Evolutionary conservation across 2,329 filamentous ascomycete species (phyloP), one percentile per base, ranked within the genome.

Genomic region (Didymella pinodella): DNA sequence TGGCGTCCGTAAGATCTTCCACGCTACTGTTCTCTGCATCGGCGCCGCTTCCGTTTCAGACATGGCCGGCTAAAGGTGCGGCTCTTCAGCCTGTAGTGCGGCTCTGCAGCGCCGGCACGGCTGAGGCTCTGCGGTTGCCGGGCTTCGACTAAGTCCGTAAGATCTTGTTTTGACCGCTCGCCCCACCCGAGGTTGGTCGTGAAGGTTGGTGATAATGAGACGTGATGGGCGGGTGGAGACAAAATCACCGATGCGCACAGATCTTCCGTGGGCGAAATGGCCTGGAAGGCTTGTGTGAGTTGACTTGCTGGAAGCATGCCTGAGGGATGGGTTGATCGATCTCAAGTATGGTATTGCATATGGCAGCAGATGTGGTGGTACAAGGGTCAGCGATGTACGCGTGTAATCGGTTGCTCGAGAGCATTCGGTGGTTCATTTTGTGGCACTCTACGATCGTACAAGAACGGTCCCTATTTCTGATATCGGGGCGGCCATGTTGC

Each of bases 101-200:
- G 54, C 54, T 57, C 54, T 57, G 48, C 46, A 43, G 41, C 54
- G 14, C 11, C 48, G 47, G 47, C 18, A 57, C 48, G 45, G 52
- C 36, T 51, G 48, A 43, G 48, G 54, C 54, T 51, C 43, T 51
- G 54, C 48, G 43, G 54, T 11, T 28, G 41, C 22, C 16, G 7
- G 28, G 10, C n/a, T 11, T 36, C 14, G 40, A 34, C 43, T 48
- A 34, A 28, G 34, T 22, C 54, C 22, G 11, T 8, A 31, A 43
- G 31, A 48, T 48, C 34, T 51, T 43, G 48, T 51, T 48, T 43
- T n/a, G 48, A 48, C 43, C 11, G 20, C 11, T n/a, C 8, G 32
- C 14, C 16, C 16, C 32, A 36, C 32, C 11, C 1, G 31, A 16
- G 1, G 2, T 16, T 16, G 31, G 12, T 16, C 10, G 7, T 5